Evolutionary conservation across 495 filamentous ascomycete genomes (phyloP).

Genomic region (Astrothelium subdiscretum): DNA sequence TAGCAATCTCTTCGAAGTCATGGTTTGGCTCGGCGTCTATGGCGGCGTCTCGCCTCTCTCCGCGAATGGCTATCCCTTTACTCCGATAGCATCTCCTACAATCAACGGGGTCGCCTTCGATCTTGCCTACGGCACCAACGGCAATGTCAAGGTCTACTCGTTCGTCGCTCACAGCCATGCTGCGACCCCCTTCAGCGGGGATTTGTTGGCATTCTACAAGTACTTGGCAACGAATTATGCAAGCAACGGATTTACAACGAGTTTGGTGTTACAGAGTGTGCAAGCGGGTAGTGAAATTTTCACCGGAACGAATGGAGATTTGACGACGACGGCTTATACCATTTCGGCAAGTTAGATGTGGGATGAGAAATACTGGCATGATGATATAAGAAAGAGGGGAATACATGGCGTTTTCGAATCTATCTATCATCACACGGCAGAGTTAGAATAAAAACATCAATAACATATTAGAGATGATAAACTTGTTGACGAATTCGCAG

Average conservation of each 20-base stretch:
- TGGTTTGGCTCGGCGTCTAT: slow-evolving; percentile 32
- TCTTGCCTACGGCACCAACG: slow-evolving; percentile 9
- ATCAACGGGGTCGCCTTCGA: slow-evolving; percentile 7
- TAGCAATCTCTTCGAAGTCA: slow-evolving; percentile 28
- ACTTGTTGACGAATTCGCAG: too few species aligned
- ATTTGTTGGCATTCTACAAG: slow-evolving; percentile 9
- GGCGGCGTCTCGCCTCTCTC: slow-evolving; percentile 8
- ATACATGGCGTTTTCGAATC: too few species aligned
- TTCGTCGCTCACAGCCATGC: slow-evolving; percentile 10
- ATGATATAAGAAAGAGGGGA: neutral
- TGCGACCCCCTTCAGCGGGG: slow-evolving; percentile 7
- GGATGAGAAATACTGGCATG: neutral
- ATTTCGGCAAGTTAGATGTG: slow-evolving; percentile 2
- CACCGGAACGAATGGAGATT: slow-evolving; percentile 5
- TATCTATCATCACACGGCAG: too few species aligned
- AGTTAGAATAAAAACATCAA: too few species aligned
- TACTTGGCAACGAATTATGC: slow-evolving; percentile 8
- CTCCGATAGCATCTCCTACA: slow-evolving; percentile 5
- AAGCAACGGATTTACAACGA: slow-evolving; percentile 4
- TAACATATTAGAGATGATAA: too few species aligned
- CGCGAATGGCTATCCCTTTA: slow-evolving; percentile 11
- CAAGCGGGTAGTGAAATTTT: slow-evolving; percentile 9
- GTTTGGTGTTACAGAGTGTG: slow-evolving; percentile 8
- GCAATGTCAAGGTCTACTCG: slow-evolving; percentile 9
- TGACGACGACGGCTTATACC: slow-evolving; percentile 8